phyloP scores from a whole-genome alignment of 352 stramenopile genomes.

The Phytophthora quininea region DNA sequence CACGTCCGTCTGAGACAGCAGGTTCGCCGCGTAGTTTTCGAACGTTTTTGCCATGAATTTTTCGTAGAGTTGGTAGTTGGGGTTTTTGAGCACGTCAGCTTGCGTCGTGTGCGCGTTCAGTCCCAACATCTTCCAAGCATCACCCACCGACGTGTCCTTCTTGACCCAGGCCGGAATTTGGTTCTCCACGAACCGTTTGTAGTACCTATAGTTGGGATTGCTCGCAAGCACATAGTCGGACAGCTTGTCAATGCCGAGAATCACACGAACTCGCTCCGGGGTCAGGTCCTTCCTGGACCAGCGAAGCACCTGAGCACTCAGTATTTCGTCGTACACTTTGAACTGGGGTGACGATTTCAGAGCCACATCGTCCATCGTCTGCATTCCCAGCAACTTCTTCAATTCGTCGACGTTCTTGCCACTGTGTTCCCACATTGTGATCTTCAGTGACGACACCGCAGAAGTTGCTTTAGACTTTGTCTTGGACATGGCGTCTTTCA shows the following conservation, averaged over 20 bases:
- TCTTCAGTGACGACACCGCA: neutral
- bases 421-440: neutral
- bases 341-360: neutral
- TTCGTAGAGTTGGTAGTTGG: neutral
- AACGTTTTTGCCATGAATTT: neutral
- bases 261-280: neutral
- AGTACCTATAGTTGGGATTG: neutral
- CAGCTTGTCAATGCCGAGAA: neutral
- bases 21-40: neutral
- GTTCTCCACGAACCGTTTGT: neutral
- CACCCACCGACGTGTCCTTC: neutral
- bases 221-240: neutral
- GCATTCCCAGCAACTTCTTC: neutral
- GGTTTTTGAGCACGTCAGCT: neutral
- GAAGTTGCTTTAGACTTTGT: neutral
- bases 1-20: neutral
- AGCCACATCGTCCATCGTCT: neutral
- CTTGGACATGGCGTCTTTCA: too few species aligned
- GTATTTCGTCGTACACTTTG: neutral
- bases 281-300: neutral
- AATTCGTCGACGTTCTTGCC: neutral
- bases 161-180: neutral
- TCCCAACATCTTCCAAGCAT: neutral
- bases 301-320: neutral
- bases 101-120: neutral